Percentiles rank a stretch among this genome's conserved stretches.
Conservation (phyloP, 495 filamentous ascomycete genomes). For the Parathielavia hyrcaniae region DNA sequence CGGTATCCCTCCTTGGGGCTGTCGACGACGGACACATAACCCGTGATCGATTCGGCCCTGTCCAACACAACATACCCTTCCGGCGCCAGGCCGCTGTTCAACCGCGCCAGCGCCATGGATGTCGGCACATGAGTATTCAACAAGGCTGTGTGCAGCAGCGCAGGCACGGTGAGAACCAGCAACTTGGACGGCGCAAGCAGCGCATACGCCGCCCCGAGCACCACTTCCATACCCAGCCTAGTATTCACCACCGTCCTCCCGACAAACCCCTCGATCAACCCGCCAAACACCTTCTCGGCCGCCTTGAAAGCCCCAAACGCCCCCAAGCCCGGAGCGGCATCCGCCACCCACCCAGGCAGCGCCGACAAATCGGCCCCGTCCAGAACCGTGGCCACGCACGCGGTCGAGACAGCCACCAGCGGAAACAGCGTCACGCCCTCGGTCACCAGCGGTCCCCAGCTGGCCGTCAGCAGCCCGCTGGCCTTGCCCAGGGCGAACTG, state of each 20-base stretch:
- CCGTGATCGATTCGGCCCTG: conserved; percentile 75
- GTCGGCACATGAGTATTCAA: conserved; percentile 66
- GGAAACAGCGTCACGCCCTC: conserved; percentile 67
- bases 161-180: conserved; percentile 57
- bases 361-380: conserved; percentile 53
- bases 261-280: conserved; percentile 49
- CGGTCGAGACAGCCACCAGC: conserved; percentile 60
- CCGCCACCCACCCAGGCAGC: conserved; percentile 49
- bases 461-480: conserved; percentile 58
- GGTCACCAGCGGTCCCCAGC: conserved; percentile 66
- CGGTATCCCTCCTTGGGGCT: conserved; percentile 63
- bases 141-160: conserved; percentile 60
- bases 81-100: conserved; percentile 57
- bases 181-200: conserved; percentile 61
- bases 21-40: conserved; percentile 87
- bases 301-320: conserved; percentile 60
- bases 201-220: conserved; percentile 57
- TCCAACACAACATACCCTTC: conserved; percentile 62
- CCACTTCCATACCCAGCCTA: conserved; percentile 62
- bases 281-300: conserved; percentile 48
- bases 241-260: conserved; percentile 59
- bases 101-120: conserved; percentile 41
- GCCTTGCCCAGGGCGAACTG: conserved; percentile 61
- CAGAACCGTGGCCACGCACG: conserved; percentile 56
- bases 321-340: conserved; percentile 54